A percentile compares a stretch with the other conserved stretches of the same genome.
phyloP scores from a whole-genome alignment of 2,329 filamentous ascomycete genomes.

The Setomelanomma holmii region DNA sequence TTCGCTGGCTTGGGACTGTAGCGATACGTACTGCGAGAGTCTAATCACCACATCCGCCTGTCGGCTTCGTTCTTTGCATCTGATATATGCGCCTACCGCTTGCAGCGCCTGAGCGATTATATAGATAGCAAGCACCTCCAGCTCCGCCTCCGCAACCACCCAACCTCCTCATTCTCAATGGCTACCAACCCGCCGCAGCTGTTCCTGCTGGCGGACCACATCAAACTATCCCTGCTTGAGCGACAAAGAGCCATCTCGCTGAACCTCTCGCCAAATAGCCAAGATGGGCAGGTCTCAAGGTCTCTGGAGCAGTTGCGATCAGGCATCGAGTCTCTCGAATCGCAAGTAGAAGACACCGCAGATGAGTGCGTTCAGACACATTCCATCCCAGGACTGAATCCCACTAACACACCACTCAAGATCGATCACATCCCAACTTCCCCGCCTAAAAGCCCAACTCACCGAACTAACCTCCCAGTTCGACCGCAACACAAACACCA shows the following conservation, averaged over 20 bases:
- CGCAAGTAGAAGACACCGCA: constrained; percentile 64
- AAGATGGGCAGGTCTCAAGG: constrained; percentile 87
- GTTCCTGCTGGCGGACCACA: constrained; percentile 91
- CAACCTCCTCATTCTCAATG: constrained; percentile 29
- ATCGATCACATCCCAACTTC: constrained; percentile 63
- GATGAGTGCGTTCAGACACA: constrained; percentile 59
- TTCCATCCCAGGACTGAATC: no score
- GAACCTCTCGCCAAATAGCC: constrained; percentile 77
- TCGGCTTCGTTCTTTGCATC: constrained; percentile 1
- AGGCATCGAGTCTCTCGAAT: constrained; percentile 74
- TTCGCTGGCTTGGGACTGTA: background rate
- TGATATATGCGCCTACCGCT: constrained; percentile 9
- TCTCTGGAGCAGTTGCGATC: constrained; percentile 87
- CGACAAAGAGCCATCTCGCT: constrained; percentile 84
- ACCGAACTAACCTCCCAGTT: constrained; percentile 82
- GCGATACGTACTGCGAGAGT: background rate
- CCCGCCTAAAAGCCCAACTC: constrained; percentile 75
- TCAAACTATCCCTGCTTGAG: constrained; percentile 94
- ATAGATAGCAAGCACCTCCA: constrained; percentile 3
- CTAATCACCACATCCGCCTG: background rate
- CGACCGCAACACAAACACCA: constrained; percentile 65
- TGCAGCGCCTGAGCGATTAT: constrained; percentile 3
- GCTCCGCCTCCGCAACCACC: constrained; percentile 6
- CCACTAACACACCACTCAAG: constrained; percentile 19
- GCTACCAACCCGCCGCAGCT: constrained; percentile 71